Evolutionary conservation across 1,284 basidiomycete genomes (phyloP), one percentile per base, ranked within the genome.

Genomic region (Flammula alnicola): DNA sequence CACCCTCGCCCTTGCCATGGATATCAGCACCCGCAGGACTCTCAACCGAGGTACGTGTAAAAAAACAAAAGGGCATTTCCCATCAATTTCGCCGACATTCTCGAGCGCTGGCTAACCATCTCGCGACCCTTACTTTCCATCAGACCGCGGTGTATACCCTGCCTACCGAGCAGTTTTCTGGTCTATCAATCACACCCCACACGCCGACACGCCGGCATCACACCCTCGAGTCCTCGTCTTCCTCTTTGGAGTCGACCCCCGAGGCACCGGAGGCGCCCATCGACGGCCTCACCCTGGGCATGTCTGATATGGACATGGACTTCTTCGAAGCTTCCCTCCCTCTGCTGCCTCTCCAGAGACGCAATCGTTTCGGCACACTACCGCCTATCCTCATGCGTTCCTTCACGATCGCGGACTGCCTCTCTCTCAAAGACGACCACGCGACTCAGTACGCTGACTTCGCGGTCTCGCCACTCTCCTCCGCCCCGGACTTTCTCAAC

Each of bases 211-310:
- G 73, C 44, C 69, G 71, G 53, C 69, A 66, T 43, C 71, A 72
- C 52, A 61, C 64, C 44, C 69, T 70, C 16, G 72, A 78, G 55
- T 77, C 78, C 1, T 79, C 83, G 10, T 65, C 68, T 17, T 82
- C 79, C 3, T 83, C 82, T 7, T 51, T 80, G 37, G 80, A 83
- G 57, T 85, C 85, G 30, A 78, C 80, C 1, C 82, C 81, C 16
- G 79, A 80, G 57, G 57, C 73, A 5, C 49, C 64, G 5, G 66
- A 70, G 33, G 66, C 70, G 22, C 71, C 78, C 14, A 69, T 79
- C 38, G 77, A 78, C 44, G 69, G 69, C 30, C 58, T 77, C 36
- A 68, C 68, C 54, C 60, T 74, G 30, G 68, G 63, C 50, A 56
- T 73, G 20, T 64, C 65, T 38, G 69, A 70, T 57, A 51, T 71